Percentiles rank a stretch among this genome's conserved stretches.
Evolutionary conservation across 176 grass and related monocot species (phyloP).

Genomic region (Coix lacrymajobi): DNA sequence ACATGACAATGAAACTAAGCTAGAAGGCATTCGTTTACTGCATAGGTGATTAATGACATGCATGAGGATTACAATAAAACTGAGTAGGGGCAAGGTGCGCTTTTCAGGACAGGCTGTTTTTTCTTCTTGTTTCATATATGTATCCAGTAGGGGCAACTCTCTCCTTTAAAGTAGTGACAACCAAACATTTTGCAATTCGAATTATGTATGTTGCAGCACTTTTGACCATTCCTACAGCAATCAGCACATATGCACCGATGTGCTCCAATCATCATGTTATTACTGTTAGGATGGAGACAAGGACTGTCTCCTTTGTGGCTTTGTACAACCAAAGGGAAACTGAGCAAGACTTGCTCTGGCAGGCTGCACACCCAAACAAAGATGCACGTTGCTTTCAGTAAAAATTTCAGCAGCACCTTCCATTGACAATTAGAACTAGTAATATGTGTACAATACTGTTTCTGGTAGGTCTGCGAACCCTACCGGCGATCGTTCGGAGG

Average conservation of each 20-base stretch:
- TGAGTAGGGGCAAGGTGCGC: neutral
- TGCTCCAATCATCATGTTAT: neutral
- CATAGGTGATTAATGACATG: neutral
- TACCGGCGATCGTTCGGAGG: no score
- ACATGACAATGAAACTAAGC: neutral
- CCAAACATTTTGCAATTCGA: neutral
- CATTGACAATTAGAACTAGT: slow-evolving; percentile 37
- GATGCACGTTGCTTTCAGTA: slow-evolving; percentile 10
- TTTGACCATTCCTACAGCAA: neutral
- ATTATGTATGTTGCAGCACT: neutral
- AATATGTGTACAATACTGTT: slow-evolving; percentile 25
- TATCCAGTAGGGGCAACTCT: neutral
- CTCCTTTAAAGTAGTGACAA: neutral
- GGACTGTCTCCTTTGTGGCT: neutral
- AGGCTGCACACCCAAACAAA: neutral
- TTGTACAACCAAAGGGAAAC: neutral
- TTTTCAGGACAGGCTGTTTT: neutral
- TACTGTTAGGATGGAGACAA: neutral
- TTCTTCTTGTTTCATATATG: neutral
- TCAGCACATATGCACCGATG: neutral
- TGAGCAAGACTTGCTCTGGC: neutral
- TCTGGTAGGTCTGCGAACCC: no score
- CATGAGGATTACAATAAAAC: neutral
- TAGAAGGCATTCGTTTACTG: neutral
- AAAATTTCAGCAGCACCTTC: slow-evolving; percentile 6